Conservation (phyloP, 1,139 yeast species). For the Blastobotrys buckinghamii region DNA sequence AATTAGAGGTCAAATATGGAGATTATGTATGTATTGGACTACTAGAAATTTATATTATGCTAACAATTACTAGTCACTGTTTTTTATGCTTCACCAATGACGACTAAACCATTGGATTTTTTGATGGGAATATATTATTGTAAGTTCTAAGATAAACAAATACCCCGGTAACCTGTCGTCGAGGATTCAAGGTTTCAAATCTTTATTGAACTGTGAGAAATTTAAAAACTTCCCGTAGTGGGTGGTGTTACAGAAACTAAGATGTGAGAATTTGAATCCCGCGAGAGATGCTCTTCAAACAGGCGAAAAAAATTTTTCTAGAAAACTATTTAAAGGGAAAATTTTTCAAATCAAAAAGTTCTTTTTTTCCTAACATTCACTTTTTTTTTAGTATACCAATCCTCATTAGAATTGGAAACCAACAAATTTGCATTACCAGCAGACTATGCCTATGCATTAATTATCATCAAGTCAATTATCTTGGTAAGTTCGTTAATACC, state of each 20-base stretch:
- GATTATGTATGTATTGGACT: slow-evolving; percentile 32
- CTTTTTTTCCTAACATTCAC: slow-evolving; percentile 3
- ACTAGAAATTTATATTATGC: too few relatives aligned
- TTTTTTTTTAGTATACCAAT: slow-evolving; percentile 20
- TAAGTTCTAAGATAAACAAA: too few relatives aligned
- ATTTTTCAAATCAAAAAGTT: not conserved
- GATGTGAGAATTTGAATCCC: too few relatives aligned
- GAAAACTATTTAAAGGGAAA: not conserved
- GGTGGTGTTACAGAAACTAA: too few relatives aligned
- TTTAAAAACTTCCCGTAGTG: too few relatives aligned
- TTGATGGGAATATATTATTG: slow-evolving; percentile 29
- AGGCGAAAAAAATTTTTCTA: not conserved
- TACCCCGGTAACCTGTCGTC: too few relatives aligned
- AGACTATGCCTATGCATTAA: slow-evolving; percentile 30
- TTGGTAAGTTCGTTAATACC: slow-evolving; percentile 23
- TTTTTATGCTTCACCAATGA: slow-evolving; percentile 27
- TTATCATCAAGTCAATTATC: slow-evolving; percentile 27
- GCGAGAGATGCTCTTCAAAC: too few relatives aligned
- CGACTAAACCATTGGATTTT: slow-evolving; percentile 24
- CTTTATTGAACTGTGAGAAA: too few relatives aligned
- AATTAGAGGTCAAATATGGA: slow-evolving; percentile 28
- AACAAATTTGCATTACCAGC: slow-evolving; percentile 29
- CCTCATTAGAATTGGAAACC: slow-evolving; percentile 30
- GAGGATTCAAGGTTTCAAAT: too few relatives aligned
- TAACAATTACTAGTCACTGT: slow-evolving; percentile 26